Evolutionary conservation across 192 early-diverging fungal species (phyloP).

Genomic region (Helicostylum pulchrum): DNA sequence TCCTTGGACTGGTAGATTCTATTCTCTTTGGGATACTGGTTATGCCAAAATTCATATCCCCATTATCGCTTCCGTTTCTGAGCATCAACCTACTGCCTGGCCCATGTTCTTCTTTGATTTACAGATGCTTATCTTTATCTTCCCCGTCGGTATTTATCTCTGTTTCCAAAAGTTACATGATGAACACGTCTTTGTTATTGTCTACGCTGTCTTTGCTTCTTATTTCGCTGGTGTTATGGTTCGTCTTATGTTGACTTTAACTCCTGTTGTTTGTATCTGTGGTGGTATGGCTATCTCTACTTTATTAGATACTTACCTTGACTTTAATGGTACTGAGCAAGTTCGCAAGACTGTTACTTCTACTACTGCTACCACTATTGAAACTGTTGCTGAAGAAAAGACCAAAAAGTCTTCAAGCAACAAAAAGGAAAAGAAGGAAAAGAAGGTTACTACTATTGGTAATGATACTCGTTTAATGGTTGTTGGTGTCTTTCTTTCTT

Average conservation of each 20-base stretch:
- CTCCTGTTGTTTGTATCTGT: slow-evolving; percentile 95
- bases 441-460: slow-evolving; percentile 42
- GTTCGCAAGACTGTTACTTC: neutral
- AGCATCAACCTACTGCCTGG: slow-evolving; percentile 99
- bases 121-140: slow-evolving; percentile 90
- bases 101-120: slow-evolving; percentile 99
- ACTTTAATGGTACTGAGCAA: slow-evolving; percentile 18
- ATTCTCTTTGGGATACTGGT: slow-evolving; percentile 99
- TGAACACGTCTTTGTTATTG: slow-evolving; percentile 96
- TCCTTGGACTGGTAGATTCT: slow-evolving; percentile 98
- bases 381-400: neutral
- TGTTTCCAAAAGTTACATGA: slow-evolving; percentile 94
- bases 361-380: slow-evolving; percentile 7
- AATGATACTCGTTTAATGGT: slow-evolving; percentile 57
- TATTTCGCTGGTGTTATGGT: slow-evolving; percentile 99
- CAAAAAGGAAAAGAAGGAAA: slow-evolving; percentile 23
- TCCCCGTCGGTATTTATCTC: slow-evolving; percentile 97
- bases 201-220: slow-evolving; percentile 96
- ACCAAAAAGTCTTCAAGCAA: neutral
- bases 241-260: slow-evolving; percentile 96
- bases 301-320: slow-evolving; percentile 83
- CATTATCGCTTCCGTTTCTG: slow-evolving; percentile 99
- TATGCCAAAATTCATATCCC: slow-evolving; percentile 99
- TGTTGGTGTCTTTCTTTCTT: slow-evolving; percentile 67
- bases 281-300: slow-evolving; percentile 88